A percentile compares a stretch with the other conserved stretches of the same genome.
Evolutionary conservation across 2,329 filamentous ascomycete species (phyloP).

Genomic region (Chaetomiaceae sp.): DNA sequence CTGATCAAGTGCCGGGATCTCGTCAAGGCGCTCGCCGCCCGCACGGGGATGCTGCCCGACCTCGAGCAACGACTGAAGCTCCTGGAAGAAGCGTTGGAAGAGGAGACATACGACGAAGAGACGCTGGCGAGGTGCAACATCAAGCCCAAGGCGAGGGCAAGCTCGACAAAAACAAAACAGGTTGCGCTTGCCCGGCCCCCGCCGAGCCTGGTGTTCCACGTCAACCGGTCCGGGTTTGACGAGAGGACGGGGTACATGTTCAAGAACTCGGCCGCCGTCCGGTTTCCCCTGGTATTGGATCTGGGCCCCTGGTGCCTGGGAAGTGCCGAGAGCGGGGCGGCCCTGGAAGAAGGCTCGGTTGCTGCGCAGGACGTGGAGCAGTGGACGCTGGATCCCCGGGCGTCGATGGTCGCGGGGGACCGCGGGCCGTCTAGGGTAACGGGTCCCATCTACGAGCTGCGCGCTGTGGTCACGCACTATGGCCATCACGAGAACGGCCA

Average conservation of each 20-base stretch:
- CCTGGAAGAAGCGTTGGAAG: conserved; percentile 67
- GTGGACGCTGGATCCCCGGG: conserved; percentile 65
- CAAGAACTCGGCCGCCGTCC: conserved; percentile 78
- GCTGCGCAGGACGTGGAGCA: conserved; percentile 46
- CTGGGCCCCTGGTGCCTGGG: conserved; percentile 83
- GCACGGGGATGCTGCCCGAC: conserved; percentile 44
- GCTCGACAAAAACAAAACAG: conserved; percentile 83
- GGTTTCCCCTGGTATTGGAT: conserved; percentile 70
- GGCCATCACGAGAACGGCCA: conserved; percentile 93
- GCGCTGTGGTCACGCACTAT: conserved; percentile 82
- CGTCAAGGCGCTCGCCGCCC: conserved; percentile 44
- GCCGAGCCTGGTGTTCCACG: conserved; percentile 74
- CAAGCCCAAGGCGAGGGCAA: conserved; percentile 62
- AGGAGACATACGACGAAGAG: conserved; percentile 73
- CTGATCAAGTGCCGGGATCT: conserved; percentile 55
- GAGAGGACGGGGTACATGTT: conserved; percentile 71
- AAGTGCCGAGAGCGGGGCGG: conserved; percentile 38
- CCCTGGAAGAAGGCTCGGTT: conserved; percentile 23
- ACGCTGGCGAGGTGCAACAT: conserved; percentile 62
- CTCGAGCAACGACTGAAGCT: conserved; percentile 55
- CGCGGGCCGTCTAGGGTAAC: conserved; percentile 45
- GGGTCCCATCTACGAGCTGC: conserved; percentile 67
- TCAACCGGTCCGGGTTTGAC: conserved; percentile 90
- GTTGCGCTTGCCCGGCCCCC: conserved; percentile 80
- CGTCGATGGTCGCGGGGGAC: conserved; percentile 68